Percentiles rank a stretch among this genome's conserved stretches.
phyloP scores from a whole-genome alignment of 345 rosid genomes.

The Salix koriyanagi region DNA sequence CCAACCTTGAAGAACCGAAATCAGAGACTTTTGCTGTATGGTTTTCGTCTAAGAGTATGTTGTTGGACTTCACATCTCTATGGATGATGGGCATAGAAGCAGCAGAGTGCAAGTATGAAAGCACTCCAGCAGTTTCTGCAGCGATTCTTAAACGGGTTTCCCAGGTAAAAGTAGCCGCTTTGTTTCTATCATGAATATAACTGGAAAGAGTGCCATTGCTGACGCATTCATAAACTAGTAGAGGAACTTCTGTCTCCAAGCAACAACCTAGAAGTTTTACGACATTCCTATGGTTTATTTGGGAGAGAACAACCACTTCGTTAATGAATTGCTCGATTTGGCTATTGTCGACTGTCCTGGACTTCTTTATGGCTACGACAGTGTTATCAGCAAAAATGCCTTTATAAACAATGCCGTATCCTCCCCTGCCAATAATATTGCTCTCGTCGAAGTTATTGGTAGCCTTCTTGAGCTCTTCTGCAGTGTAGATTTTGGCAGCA shows the following conservation, averaged over 20 bases:
- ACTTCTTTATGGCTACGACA: background rate
- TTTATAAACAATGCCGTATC: background rate
- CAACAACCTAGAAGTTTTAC: background rate
- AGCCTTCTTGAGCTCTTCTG: background rate
- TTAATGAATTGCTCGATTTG: background rate
- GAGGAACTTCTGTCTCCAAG: background rate
- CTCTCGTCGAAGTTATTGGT: background rate
- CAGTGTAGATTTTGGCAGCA: no score
- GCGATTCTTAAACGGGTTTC: background rate
- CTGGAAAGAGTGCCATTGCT: no score
- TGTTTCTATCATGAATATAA: no score
- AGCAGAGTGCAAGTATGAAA: background rate
- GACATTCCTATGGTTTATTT: background rate
- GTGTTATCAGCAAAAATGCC: no score
- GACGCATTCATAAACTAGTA: background rate
- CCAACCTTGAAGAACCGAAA: background rate
- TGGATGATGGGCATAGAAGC: background rate
- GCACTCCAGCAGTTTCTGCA: background rate
- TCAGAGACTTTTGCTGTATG: background rate
- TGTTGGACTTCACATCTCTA: background rate
- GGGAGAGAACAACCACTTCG: background rate
- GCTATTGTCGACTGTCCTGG: background rate
- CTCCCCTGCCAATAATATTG: background rate
- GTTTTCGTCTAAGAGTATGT: background rate
- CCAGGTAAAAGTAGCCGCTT: background rate